These are phyloP conservation scores for Pseudoneurospora amorphoporcata DNA, from an alignment of 495 filamentous ascomycete genomes.

Conservation along the genomic window DNA sequence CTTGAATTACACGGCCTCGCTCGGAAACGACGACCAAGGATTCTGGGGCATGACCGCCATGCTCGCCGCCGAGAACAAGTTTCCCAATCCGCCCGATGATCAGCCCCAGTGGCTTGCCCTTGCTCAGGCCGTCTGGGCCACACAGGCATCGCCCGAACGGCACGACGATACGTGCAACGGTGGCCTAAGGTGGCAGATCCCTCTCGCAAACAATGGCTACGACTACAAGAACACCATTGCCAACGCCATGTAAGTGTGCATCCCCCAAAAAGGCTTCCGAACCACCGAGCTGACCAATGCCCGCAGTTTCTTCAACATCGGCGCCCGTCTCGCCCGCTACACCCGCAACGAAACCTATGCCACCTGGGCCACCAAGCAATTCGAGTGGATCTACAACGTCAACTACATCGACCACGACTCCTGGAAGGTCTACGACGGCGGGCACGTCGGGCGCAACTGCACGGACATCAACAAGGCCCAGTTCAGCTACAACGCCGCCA, in stretches of 20 bases:
- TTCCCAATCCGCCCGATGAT: slow-evolving; percentile 48
- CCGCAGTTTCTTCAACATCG: slow-evolving; percentile 67
- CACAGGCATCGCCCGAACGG: slow-evolving; percentile 51
- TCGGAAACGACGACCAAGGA: slow-evolving; percentile 75
- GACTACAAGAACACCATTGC: slow-evolving; percentile 67
- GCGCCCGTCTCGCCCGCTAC: slow-evolving; percentile 63
- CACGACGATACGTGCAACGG: slow-evolving; percentile 52
- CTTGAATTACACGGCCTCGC: slow-evolving; percentile 58
- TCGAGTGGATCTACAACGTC: slow-evolving; percentile 56
- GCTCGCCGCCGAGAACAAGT: slow-evolving; percentile 62
- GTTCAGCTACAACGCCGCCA: slow-evolving; percentile 69
- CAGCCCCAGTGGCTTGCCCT: slow-evolving; percentile 64
- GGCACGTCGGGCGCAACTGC: slow-evolving; percentile 52
- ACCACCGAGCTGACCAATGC: slow-evolving; percentile 42
- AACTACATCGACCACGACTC: slow-evolving; percentile 48
- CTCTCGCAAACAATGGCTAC: slow-evolving; percentile 64
- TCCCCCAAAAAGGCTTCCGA: neutral
- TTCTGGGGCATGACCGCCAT: slow-evolving; percentile 78
- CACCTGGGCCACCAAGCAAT: slow-evolving; percentile 63
- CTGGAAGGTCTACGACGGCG: slow-evolving; percentile 62
- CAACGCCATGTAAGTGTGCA: slow-evolving; percentile 25
- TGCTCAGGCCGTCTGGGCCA: slow-evolving; percentile 67
- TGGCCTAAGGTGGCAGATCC: slow-evolving; percentile 73
- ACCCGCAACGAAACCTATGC: slow-evolving; percentile 71
- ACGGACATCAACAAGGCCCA: slow-evolving; percentile 49